Evolutionary conservation across 1,284 basidiomycete species (phyloP), one percentile per base, ranked within the genome.

Genomic region (Anthracocystis walkeri): DNA sequence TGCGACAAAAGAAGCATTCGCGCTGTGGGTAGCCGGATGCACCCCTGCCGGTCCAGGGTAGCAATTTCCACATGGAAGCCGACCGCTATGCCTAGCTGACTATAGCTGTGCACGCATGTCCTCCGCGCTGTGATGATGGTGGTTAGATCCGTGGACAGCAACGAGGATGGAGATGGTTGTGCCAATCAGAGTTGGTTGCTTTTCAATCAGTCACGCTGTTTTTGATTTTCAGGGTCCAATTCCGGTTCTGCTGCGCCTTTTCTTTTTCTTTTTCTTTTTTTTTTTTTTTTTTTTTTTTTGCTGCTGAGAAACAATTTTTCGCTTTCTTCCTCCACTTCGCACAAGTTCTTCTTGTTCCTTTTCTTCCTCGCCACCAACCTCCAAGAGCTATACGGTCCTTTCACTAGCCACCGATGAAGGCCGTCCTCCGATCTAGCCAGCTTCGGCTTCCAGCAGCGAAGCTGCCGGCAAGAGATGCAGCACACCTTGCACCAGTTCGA

Each of bases 1-100:
- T 67, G 46, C 65, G 58, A 55, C 80, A 82, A 60, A 75, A 82
- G 70, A 79, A 78, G 73, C 80, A 82, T 49, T 68, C 46, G 21
- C 61, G 58, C 33, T 65, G 65, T 20, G 74, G 69, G 40, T 76
- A 76, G 54, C 67, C 67, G 40, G 67, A 57, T 40, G 53, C 62
- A 27, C 54, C 54, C 21, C 58, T 61, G 38, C 49, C 54, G 14
- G 61, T 53, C 67, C 67, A 65, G 1, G 62, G 52, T 5, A 57
- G 50, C 44, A 58, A 38, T 29, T 58, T 65, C 62, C 62, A 65
- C 67, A 70, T 69, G 20, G 18, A 5, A 33, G 20, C 40, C 38
- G 7, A 21, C 7, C 12, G 12, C 12, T 1, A 27, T 25, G 11
- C 4, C 48, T 49, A 23, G 8, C 20, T 31, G 10, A 35, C 4